Evolutionary conservation across 768 basidiomycete genomes (phyloP).

Genomic region (Neoboletus subvelutipes): DNA sequence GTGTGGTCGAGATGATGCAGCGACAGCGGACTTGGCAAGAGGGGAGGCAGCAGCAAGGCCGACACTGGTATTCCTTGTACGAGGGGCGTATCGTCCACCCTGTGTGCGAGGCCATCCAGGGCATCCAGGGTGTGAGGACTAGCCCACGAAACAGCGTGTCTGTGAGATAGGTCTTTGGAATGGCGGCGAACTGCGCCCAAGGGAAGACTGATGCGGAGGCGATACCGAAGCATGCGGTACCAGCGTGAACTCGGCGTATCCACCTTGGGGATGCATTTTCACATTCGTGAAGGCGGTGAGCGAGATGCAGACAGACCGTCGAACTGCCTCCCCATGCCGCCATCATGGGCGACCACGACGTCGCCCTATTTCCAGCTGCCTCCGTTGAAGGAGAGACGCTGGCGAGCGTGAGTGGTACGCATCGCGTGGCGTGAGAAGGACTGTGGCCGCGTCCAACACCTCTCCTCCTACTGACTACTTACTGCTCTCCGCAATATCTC

Average conservation of each 20-base stretch:
- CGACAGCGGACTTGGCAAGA: neutral
- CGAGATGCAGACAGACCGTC: neutral
- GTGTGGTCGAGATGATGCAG: neutral
- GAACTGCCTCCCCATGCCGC: neutral
- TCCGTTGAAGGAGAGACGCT: neutral
- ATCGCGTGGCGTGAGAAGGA: conserved; percentile 27
- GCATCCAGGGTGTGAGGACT: neutral
- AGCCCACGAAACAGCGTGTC: neutral
- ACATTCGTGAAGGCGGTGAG: neutral
- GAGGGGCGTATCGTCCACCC: neutral
- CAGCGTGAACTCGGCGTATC: conserved; percentile 26
- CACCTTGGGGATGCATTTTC: neutral
- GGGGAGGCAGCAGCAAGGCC: neutral
- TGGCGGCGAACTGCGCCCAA: neutral
- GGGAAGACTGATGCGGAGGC: conserved; percentile 3
- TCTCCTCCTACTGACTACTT: neutral
- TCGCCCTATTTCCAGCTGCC: neutral
- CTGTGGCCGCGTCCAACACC: neutral
- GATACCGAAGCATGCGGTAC: conserved; percentile 26
- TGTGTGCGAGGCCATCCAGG: neutral
- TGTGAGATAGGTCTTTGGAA: neutral
- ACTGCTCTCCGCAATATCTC: neutral
- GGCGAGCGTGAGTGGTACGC: neutral
- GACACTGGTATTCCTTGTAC: neutral
- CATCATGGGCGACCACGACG: neutral